Evolutionary conservation across 805 yeast species (phyloP), one percentile per base, ranked within the genome.

Genomic region (Zygoascus ofunaensis): DNA sequence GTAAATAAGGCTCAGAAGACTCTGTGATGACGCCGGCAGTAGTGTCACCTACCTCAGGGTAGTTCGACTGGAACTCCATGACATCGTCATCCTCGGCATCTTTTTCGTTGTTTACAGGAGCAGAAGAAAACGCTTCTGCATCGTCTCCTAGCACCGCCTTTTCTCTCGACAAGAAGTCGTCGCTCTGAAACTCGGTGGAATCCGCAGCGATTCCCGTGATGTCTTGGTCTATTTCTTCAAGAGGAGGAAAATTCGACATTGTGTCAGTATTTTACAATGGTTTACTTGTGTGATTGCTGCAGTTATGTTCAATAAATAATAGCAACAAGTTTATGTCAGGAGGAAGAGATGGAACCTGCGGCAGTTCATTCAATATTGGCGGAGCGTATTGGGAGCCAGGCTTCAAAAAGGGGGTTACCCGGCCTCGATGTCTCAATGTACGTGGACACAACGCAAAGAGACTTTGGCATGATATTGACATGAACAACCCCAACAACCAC

Each of bases 121-220:
- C 48, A 59, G 54, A 45, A 56, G 50, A 55, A 57, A 62, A 55
- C 43, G 64, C 58, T 48, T 60, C 61, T 55, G 70, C 66, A 54
- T 65, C 66, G 45, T 63, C 71, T 17, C 72, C 73, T 21, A 69
- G 57, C 20, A 64, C 57, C 17, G 66, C 72, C 51, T 60, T 55
- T 51, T 69, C 73, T 14, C 73, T 64, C 34, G 65, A 57, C 41
- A 62, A 49, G 39, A 68, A 60, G 49, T 69, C 72, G 46, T 57
- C 63, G 43, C 56, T 62, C 37, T 75, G 72, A 34, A 48, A 47
- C 21, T 48, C 52, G 40, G 42, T 40, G 28, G 26, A 41, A 5
- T 43, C 18, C 17, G 26, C 37, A 12, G 26, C 44, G 12, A 56
- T 48, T 8, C 50, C 24, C 5, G 34, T 38, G 47, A 55, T 50